phyloP scores from a whole-genome alignment of 1,139 yeast genomes.

The Arxiozyma telluris region DNA sequence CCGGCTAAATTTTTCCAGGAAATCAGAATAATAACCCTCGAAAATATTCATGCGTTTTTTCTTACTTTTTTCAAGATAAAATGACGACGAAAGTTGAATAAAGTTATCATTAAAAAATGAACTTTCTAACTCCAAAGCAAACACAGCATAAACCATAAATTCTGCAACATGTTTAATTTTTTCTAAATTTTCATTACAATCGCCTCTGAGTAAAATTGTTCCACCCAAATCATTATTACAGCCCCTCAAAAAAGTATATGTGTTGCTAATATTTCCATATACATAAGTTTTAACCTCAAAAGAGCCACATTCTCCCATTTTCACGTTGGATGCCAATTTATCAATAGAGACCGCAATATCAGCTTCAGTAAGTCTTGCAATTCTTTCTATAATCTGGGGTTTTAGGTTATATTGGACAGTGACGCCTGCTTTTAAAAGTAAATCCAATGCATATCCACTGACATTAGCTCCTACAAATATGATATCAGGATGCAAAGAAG shows the following conservation, averaged over 20 bases:
- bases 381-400: conserved; percentile 71
- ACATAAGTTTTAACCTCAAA: conserved; percentile 65
- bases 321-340: conserved; percentile 48
- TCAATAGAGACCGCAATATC: conserved; percentile 68
- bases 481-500: conserved; percentile 69
- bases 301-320: conserved; percentile 61
- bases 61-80: conserved; percentile 21
- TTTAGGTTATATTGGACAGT: conserved; percentile 75
- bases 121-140: conserved; percentile 73
- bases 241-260: conserved; percentile 71
- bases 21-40: conserved; percentile 37
- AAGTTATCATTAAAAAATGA: conserved; percentile 72
- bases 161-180: conserved; percentile 73
- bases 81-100: conserved; percentile 39
- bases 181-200: conserved; percentile 47
- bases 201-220: conserved; percentile 76
- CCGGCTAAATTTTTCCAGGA: conserved; percentile 42
- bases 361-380: conserved; percentile 73
- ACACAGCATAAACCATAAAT: conserved; percentile 66
- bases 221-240: conserved; percentile 69
- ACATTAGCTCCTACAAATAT: conserved; percentile 74
- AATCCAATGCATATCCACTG: conserved; percentile 70
- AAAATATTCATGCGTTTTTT: conserved; percentile 7
- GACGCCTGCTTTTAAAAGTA: conserved; percentile 65
- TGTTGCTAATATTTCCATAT: conserved; percentile 48